A percentile compares a stretch with the other conserved stretches of the same genome.
Evolutionary conservation across 176 grass and related monocot species (phyloP).

Genomic region (Carex littledalei): DNA sequence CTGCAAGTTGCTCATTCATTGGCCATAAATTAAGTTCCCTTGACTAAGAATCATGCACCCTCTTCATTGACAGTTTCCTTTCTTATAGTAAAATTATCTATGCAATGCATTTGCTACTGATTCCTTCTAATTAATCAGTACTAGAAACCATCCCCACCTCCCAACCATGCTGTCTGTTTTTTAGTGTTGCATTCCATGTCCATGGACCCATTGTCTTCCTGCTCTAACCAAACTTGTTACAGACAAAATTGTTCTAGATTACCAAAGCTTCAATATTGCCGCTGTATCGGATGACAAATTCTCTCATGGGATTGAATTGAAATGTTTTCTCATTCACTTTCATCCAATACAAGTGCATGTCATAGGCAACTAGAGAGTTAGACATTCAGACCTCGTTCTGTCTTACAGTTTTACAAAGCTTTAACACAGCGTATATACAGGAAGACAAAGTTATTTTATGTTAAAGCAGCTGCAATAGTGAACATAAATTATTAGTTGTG

Average conservation of each 20-base stretch:
- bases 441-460: neutral
- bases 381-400: too few species aligned
- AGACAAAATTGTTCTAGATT: neutral
- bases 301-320: neutral
- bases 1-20: neutral
- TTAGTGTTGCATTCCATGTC: neutral
- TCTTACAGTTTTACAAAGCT: too few species aligned
- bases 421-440: too few species aligned
- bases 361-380: too few species aligned
- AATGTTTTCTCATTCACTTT: neutral
- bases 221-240: neutral
- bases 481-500: too few species aligned
- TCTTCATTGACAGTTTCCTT: neutral
- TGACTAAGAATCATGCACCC: neutral
- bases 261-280: neutral
- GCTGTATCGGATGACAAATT: neutral
- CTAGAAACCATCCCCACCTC: neutral
- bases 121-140: neutral
- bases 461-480: too few species aligned
- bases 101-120: neutral
- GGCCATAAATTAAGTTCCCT: too few species aligned
- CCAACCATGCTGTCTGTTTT: neutral
- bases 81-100: neutral
- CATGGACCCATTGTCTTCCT: neutral
- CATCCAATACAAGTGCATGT: too few species aligned